These are phyloP conservation scores for Picochlorum sp. DNA, from an alignment of 139 green algal genomes.

Conservation along the genomic window DNA sequence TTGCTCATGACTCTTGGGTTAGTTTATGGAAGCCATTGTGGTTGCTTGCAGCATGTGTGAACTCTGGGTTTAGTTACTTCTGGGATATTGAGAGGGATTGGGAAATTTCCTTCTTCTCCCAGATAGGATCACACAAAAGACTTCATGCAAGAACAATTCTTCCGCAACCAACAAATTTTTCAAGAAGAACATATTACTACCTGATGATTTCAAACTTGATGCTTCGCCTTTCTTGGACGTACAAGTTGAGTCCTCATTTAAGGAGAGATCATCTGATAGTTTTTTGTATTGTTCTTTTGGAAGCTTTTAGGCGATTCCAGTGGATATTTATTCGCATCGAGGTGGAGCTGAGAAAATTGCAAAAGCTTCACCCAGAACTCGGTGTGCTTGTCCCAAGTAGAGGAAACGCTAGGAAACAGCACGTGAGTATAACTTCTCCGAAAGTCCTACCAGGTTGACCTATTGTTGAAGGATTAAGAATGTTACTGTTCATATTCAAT, in stretches of 20 bases:
- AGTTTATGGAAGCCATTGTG: slow-evolving; percentile 55
- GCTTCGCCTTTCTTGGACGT: slow-evolving; percentile 76
- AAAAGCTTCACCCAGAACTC: slow-evolving; percentile 22
- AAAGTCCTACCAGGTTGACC: no score
- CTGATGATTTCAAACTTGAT: slow-evolving; percentile 70
- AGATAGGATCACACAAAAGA: slow-evolving; percentile 9
- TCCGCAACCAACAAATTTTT: slow-evolving; percentile 31
- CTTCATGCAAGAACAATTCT: slow-evolving; percentile 30
- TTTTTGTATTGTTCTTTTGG: slow-evolving; percentile 49
- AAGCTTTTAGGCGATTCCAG: slow-evolving; percentile 63
- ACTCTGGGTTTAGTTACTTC: slow-evolving; percentile 86
- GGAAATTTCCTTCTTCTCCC: slow-evolving; percentile 71
- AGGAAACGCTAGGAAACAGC: not conserved
- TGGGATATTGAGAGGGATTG: slow-evolving; percentile 95
- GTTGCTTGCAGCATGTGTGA: slow-evolving; percentile 65
- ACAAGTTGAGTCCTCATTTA: slow-evolving; percentile 79
- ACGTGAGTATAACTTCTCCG: no score
- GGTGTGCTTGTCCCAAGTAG: slow-evolving; percentile 22
- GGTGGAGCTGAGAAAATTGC: slow-evolving; percentile 72
- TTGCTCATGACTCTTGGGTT: slow-evolving; percentile 25
- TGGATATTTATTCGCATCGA: slow-evolving; percentile 89
- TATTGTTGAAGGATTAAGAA: no score
- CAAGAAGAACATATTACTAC: slow-evolving; percentile 29
- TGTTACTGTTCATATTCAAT: no score
- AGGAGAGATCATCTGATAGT: slow-evolving; percentile 38